Percentiles rank a stretch among this genome's conserved stretches.
Evolutionary conservation across 345 rosid genomes (phyloP).

Genomic region (Citrus medica): DNA sequence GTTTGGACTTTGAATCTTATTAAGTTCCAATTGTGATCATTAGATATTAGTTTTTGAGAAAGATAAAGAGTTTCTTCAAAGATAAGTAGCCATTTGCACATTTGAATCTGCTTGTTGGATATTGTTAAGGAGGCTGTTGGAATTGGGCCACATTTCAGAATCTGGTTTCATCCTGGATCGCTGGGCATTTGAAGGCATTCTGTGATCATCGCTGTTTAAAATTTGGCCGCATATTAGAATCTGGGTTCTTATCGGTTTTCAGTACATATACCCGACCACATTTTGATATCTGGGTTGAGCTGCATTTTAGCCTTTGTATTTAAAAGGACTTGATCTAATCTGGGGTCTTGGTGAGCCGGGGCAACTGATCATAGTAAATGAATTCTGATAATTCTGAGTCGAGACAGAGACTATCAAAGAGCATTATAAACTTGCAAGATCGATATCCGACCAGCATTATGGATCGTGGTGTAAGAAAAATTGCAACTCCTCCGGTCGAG

Average conservation of each 20-base stretch:
- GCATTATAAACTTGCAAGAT: constrained; percentile 18
- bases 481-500: constrained; percentile 7
- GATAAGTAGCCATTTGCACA: background rate
- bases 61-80: background rate
- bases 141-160: background rate
- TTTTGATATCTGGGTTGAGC: background rate
- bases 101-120: background rate
- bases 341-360: background rate
- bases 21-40: background rate
- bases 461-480: constrained; percentile 26
- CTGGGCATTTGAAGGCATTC: background rate
- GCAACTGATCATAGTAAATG: constrained; percentile 6
- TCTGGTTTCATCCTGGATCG: background rate
- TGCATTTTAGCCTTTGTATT: background rate
- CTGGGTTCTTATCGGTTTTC: background rate
- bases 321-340: background rate
- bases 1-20: background rate
- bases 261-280: background rate
- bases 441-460: constrained; percentile 21
- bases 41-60: background rate
- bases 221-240: background rate
- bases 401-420: constrained; percentile 6
- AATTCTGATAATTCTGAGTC: constrained; percentile 17
- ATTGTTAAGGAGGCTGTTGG: background rate
- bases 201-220: background rate